These are phyloP conservation scores for Boechera divaricarpa DNA, from an alignment of 345 rosid species.

Conservation along the genomic window DNA sequence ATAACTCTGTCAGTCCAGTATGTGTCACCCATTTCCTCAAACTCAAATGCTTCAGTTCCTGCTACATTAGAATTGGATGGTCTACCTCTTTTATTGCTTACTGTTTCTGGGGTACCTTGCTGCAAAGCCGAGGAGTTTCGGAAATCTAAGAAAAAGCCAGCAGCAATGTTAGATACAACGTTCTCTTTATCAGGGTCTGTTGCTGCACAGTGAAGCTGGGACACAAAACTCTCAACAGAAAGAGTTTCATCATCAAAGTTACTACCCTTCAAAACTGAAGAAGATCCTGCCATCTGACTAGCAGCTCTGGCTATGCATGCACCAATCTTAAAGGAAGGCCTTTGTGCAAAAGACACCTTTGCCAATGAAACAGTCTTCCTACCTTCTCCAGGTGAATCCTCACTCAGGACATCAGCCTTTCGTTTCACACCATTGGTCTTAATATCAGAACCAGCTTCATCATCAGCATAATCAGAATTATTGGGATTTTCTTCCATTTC, in stretches of 20 bases:
- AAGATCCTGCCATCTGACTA: conserved; percentile 85
- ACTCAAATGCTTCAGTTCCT: conserved; percentile 80
- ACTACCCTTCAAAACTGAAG: conserved; percentile 61
- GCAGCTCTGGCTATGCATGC: conserved; percentile 93
- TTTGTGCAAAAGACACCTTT: conserved; percentile 59
- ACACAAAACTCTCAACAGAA: conserved; percentile 67
- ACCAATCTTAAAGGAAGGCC: conserved; percentile 90
- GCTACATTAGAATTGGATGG: conserved; percentile 49
- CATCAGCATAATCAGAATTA: conserved; percentile 44
- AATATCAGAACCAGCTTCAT: conserved; percentile 52
- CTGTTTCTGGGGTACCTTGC: conserved; percentile 47
- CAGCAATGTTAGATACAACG: conserved; percentile 53
- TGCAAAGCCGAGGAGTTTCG: conserved; percentile 64
- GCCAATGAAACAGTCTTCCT: conserved; percentile 70
- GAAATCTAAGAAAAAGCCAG: conserved; percentile 76
- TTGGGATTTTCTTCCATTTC: conserved; percentile 39
- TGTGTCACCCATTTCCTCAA: conserved; percentile 91
- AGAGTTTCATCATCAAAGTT: conserved; percentile 59
- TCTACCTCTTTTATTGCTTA: conserved; percentile 56
- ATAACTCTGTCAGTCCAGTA: conserved; percentile 94
- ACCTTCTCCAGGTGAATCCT: conserved; percentile 57
- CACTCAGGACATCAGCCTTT: conserved; percentile 57
- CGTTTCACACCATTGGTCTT: conserved; percentile 58
- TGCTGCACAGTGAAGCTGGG: conserved; percentile 72
- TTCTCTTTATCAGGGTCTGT: conserved; percentile 59